Conservation (phyloP, 805 yeast genomes). For the Yarrowia bubula region DNA sequence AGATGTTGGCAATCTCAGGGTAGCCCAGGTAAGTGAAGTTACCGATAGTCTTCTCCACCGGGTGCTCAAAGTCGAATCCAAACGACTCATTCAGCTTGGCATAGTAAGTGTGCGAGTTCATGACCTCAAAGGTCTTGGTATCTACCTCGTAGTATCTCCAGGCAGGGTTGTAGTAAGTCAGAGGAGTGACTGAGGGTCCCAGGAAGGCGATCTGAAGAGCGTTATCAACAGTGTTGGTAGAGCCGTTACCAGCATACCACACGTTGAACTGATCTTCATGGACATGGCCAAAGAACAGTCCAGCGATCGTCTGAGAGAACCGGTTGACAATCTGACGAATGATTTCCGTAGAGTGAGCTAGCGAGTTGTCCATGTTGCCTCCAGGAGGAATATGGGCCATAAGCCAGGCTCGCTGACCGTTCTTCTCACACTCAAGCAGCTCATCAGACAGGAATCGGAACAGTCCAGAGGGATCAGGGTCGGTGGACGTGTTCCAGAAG, state of each 20-base stretch:
- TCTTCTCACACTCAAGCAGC: slow-evolving; percentile 55
- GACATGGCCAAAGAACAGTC: slow-evolving; percentile 68
- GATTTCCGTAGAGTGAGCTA: slow-evolving; percentile 59
- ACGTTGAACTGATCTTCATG: slow-evolving; percentile 67
- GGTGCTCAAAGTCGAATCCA: slow-evolving; percentile 9
- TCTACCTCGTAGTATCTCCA: slow-evolving; percentile 75
- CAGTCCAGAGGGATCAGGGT: slow-evolving; percentile 63
- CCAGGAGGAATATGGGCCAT: slow-evolving; percentile 64
- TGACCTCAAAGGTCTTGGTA: slow-evolving; percentile 54
- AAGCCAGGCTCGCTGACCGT: slow-evolving; percentile 68
- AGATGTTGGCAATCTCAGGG: slow-evolving; percentile 29
- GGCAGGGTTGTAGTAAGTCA: slow-evolving; percentile 58
- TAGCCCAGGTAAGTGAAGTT: background rate
- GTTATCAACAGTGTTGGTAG: slow-evolving; percentile 37
- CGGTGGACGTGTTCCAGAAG: slow-evolving; percentile 44
- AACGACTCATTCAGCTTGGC: slow-evolving; percentile 56
- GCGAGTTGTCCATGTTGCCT: slow-evolving; percentile 48
- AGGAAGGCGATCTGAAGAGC: slow-evolving; percentile 62
- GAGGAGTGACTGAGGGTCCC: slow-evolving; percentile 65
- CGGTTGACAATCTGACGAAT: slow-evolving; percentile 59
- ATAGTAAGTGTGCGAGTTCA: slow-evolving; percentile 59
- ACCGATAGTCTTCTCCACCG: background rate
- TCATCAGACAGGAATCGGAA: slow-evolving; percentile 61
- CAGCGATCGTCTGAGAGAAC: slow-evolving; percentile 65
- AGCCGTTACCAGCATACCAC: slow-evolving; percentile 51